A percentile compares a stretch with the other conserved stretches of the same genome.
Conservation (phyloP, 805 yeast species). For the Candida ovalis region DNA sequence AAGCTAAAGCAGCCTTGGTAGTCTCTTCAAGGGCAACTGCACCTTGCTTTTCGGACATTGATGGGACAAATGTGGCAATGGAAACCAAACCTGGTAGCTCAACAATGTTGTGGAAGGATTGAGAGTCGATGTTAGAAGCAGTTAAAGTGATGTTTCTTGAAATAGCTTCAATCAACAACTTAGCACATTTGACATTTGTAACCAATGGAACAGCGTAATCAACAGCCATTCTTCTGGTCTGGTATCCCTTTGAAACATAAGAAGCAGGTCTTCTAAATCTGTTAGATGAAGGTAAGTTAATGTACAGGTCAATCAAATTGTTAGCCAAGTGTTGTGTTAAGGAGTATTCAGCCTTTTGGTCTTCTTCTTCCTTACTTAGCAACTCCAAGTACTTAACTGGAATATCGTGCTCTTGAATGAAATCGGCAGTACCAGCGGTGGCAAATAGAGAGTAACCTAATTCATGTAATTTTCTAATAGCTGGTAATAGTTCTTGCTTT, state of each 20-base stretch:
- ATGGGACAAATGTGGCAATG: conserved; percentile 74
- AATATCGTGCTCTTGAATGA: conserved; percentile 88
- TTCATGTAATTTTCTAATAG: conserved; percentile 73
- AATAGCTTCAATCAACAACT: conserved; percentile 90
- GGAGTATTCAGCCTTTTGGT: conserved; percentile 90
- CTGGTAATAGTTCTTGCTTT: conserved; percentile 88
- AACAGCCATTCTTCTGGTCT: conserved; percentile 99
- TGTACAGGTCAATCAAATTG: conserved; percentile 92
- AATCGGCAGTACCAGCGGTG: conserved; percentile 98
- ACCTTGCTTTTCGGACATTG: conserved; percentile 45
- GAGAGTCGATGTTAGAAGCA: conserved; percentile 77
- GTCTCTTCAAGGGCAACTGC: conserved; percentile 60
- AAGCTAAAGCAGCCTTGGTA: conserved; percentile 65
- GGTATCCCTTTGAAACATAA: conserved; percentile 95
- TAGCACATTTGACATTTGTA: conserved; percentile 96
- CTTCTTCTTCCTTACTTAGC: conserved; percentile 61
- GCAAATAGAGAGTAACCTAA: conserved; percentile 91
- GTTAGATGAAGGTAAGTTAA: conserved; percentile 94
- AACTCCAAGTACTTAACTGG: conserved; percentile 96
- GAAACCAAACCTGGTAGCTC: conserved; percentile 85
- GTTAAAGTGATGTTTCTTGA: conserved; percentile 66
- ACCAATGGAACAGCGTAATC: conserved; percentile 97
- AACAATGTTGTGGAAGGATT: conserved; percentile 81
- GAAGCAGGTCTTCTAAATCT: conserved; percentile 98
- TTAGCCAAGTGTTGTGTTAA: conserved; percentile 95